These are phyloP conservation scores for Takakia lepidozioides DNA, from an alignment of 225 moss, liverwort and hornwort species.

Conservation along the genomic window DNA sequence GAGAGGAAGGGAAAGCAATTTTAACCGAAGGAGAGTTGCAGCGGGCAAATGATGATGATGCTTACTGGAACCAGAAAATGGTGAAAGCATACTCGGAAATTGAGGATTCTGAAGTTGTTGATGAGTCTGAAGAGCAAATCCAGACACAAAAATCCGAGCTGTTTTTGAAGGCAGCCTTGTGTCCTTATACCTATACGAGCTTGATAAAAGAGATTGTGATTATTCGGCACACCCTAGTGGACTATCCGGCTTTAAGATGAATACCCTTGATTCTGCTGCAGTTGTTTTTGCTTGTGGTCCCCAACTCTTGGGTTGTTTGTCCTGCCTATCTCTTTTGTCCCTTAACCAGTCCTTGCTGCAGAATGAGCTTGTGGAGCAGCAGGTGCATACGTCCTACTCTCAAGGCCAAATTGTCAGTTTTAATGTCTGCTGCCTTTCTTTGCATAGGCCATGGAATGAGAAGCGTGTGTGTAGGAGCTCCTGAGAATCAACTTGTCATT, in stretches of 20 bases:
- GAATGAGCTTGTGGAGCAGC: no score
- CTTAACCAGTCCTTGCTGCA: no score
- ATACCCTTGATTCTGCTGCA: no score
- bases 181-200: slow-evolving; percentile 67
- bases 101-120: slow-evolving; percentile 4
- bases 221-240: slow-evolving; percentile 32
- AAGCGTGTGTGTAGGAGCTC: no score
- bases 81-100: slow-evolving; percentile 13
- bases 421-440: no score
- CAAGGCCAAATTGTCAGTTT: no score
- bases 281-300: no score
- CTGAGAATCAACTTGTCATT: no score
- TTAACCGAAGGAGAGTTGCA: slow-evolving; percentile 19
- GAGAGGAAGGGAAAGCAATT: slow-evolving; percentile 33
- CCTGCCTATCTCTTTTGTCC: no score
- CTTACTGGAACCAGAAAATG: slow-evolving; percentile 19
- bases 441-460: no score
- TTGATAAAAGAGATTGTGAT: slow-evolving; percentile 58
- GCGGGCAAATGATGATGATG: slow-evolving; percentile 14
- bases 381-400: no score
- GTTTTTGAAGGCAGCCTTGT: slow-evolving; percentile 45
- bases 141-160: slow-evolving; percentile 5
- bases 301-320: no score
- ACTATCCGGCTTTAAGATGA: slow-evolving; percentile 28
- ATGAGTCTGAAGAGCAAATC: slow-evolving; percentile 7